Evolutionary conservation across 768 basidiomycete genomes (phyloP), one percentile per base, ranked within the genome.

Genomic region (Tricholoma hemisulphureum): DNA sequence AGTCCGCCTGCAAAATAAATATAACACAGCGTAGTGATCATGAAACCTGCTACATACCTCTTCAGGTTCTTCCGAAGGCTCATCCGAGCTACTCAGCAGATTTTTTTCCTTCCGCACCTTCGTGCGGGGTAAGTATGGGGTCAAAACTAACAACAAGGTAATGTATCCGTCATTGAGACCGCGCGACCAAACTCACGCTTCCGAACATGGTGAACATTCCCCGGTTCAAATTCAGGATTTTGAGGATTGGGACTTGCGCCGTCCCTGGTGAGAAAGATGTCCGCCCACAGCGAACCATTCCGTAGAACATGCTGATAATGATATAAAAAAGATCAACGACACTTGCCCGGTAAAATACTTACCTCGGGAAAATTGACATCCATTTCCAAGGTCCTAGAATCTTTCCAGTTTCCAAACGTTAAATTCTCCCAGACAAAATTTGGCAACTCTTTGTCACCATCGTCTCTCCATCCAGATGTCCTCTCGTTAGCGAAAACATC

Each of bases 41-140:
- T 53, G 20, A n/a, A n/a, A 55, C 57, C 61, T 1, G 54, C 41
- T 48, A 16, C 24, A 64, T 64, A 83, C 87, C 75, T 88, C 84
- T 51, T 83, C 80, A 14, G 71, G 69, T 53, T 80, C 79, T 35
- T 66, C 75, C 46, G 66, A 70, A 16, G 72, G 71, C 41, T 77
- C 77, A 10, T 72, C 70, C 10, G 73, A 72, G 10, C 73, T 72
- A 61, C 72, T 69, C 18, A 98, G 74, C 11, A 99, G 83, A 56
- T 86, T 94, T 74, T 95, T 92, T 71, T 87, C 87, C 65, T 91
- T 94, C 29, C 94, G 82, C 8, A 82, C 71, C 69, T 89, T 94
- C 20, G 75, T 64, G 64, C 84, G 88, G 6, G 88, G 82, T 29
- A 89, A 64, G 70, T 94, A 95, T n/a, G 91, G 86, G 2, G 93